Base-by-base conservation (phyloP, 1,284 basidiomycete species). In the Tranzscheliella williamsii region DNA sequence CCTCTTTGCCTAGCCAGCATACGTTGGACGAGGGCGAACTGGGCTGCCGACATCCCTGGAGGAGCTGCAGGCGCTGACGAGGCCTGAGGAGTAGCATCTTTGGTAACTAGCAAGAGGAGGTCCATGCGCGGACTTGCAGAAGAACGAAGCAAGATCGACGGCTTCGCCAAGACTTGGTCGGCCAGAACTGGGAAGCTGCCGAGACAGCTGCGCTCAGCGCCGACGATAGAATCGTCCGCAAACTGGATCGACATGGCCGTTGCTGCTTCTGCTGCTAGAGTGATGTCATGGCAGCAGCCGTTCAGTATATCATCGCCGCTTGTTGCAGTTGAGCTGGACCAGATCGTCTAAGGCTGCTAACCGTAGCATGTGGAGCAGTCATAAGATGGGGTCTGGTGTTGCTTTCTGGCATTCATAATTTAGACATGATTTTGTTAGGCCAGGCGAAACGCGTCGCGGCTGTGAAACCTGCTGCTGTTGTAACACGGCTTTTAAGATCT, bases 51-150 rank as follows among this genome's bases (percentile, higher is more conserved):
- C 54, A 63, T 57, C 5, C 60, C 54, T 7, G 54, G 44, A 1
- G 60, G 53, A 6, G 45, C 21, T 17, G 40, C 21, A 11, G 60
- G 38, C 17, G 50, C 34, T 22, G 48, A 5, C 27, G 30, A 37
- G 9, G 39, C 23, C 4, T 38, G 38, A 16, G 46, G 31, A 11
- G 44, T 40, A n/a, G 42, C 44, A 49, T 62, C 58, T 27, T 48
- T 43, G 35, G 46, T 24, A 44, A 67, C 22, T 34, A 62, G 47
- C 12, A 61, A 39, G 17, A 57, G 50, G 27, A 67, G 63, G 16
- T 67, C 63, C 63, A 62, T 67, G 38, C 63, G 57, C 34, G 63
- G 63, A 39, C 62, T 62, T 41, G 52, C 37, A 24, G 57, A 50
- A 17, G 42, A 33, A n/a, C 40, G 49, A 4, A 67, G 56, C 17